Evolutionary conservation across 1,284 basidiomycete species (phyloP).

Genomic region (Nidula niveotomentosa): DNA sequence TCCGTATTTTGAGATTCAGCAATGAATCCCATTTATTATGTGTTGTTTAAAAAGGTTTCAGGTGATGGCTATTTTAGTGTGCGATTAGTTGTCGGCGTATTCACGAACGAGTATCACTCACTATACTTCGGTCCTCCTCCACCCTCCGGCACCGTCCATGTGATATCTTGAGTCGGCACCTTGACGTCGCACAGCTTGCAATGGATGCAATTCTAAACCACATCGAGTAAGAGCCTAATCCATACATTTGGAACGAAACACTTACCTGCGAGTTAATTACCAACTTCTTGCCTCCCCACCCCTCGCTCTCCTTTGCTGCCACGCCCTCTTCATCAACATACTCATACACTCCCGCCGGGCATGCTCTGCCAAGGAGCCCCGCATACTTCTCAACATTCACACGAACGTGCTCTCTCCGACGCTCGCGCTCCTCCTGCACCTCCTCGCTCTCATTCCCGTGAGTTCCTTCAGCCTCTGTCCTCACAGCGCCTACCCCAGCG

Average conservation of each 20-base stretch:
- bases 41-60: too few relatives aligned
- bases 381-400: slow-evolving; percentile 63
- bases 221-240: too few relatives aligned
- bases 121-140: slow-evolving; percentile 94
- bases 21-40: too few relatives aligned
- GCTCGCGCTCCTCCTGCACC: not conserved
- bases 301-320: slow-evolving; percentile 50
- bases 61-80: too few relatives aligned
- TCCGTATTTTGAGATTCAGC: too few relatives aligned
- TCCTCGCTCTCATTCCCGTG: not conserved
- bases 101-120: too few relatives aligned
- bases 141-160: slow-evolving; percentile 93
- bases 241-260: slow-evolving; percentile 3
- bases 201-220: slow-evolving; percentile 82
- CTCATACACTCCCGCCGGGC: slow-evolving; percentile 97
- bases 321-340: slow-evolving; percentile 77
- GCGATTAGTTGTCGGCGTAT: too few relatives aligned
- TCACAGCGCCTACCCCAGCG: too few relatives aligned
- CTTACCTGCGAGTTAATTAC: slow-evolving; percentile 94
- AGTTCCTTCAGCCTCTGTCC: too few relatives aligned
- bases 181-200: slow-evolving; percentile 96
- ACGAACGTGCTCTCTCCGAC: not conserved
- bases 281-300: slow-evolving; percentile 82
- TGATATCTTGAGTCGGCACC: slow-evolving; percentile 91
- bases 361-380: slow-evolving; percentile 85